phyloP scores from a whole-genome alignment of 1,284 basidiomycete species.

The Sanguinoderma infundibulare region DNA sequence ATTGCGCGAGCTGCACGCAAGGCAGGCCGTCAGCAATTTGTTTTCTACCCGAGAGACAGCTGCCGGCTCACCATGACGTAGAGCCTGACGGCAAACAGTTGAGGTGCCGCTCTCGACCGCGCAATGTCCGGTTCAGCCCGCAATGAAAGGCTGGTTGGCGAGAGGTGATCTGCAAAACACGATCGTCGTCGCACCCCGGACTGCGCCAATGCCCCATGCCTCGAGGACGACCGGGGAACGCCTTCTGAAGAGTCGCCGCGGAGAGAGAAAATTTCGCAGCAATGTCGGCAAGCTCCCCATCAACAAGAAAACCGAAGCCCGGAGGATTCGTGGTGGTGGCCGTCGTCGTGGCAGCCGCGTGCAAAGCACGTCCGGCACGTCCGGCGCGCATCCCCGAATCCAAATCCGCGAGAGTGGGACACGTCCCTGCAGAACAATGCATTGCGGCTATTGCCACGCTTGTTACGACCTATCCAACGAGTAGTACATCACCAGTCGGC shows the following conservation, averaged over 20 bases:
- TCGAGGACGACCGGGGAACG: neutral
- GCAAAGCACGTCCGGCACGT: too few species aligned
- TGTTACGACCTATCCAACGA: neutral
- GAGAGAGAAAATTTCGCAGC: slow-evolving; percentile 4
- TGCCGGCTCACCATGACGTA: neutral
- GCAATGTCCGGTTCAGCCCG: neutral
- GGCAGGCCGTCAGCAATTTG: neutral
- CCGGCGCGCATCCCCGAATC: too few species aligned
- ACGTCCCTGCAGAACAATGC: neutral
- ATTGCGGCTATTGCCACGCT: neutral
- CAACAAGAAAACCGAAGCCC: neutral
- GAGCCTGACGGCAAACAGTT: neutral
- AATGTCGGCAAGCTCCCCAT: slow-evolving; percentile 5
- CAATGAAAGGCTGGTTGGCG: neutral
- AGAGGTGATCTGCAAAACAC: neutral
- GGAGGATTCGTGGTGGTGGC: neutral
- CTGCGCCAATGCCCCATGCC: neutral
- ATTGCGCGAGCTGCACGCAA: neutral
- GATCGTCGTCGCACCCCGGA: slow-evolving; percentile 6
- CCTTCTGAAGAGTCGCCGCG: neutral
- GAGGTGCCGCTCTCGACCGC: neutral
- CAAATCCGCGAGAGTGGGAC: neutral
- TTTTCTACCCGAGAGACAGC: neutral
- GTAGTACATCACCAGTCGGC: neutral
- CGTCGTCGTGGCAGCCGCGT: slow-evolving; percentile 15